Conservation (phyloP, 495 filamentous ascomycete species). For the Penicillium herquei region DNA sequence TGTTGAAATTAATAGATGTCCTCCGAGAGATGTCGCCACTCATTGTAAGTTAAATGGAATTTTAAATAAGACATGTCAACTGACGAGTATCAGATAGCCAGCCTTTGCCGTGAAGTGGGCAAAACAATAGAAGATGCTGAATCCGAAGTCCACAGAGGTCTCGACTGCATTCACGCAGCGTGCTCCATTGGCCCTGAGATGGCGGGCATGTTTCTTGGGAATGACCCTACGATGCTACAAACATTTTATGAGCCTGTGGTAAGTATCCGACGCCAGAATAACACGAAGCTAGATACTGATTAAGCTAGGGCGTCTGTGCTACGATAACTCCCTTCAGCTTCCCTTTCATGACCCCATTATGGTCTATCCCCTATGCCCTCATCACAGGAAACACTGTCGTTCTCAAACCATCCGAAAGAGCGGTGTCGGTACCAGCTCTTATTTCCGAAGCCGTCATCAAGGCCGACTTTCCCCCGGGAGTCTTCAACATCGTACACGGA, state of each 20-base stretch:
- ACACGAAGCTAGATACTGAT: not conserved
- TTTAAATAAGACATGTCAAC: not conserved
- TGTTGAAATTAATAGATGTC: slow-evolving; percentile 21
- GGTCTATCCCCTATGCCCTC: slow-evolving; percentile 6
- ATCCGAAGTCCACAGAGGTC: slow-evolving; percentile 23
- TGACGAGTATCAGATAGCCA: slow-evolving; percentile 2
- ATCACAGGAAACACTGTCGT: slow-evolving; percentile 7
- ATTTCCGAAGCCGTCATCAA: slow-evolving; percentile 22
- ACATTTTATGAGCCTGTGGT: slow-evolving; percentile 28
- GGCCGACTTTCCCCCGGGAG: slow-evolving; percentile 25
- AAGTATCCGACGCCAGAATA: not conserved
- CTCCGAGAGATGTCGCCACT: slow-evolving; percentile 19
- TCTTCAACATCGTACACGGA: slow-evolving; percentile 32
- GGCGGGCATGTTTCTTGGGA: slow-evolving; percentile 26
- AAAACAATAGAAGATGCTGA: slow-evolving; percentile 31
- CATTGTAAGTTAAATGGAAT: slow-evolving; percentile 16
- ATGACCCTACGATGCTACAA: slow-evolving; percentile 22
- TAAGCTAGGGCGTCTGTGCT: slow-evolving; percentile 27
- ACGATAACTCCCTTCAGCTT: slow-evolving; percentile 31
- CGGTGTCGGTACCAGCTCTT: slow-evolving; percentile 10
- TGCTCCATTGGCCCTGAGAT: slow-evolving; percentile 30
- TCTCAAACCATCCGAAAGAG: slow-evolving; percentile 5
- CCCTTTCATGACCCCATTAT: slow-evolving; percentile 18
- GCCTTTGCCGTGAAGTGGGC: slow-evolving; percentile 23
- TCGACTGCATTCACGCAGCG: slow-evolving; percentile 29